Conservation (phyloP, 169 alveolate genomes). For the Perkinsus marinus region DNA sequence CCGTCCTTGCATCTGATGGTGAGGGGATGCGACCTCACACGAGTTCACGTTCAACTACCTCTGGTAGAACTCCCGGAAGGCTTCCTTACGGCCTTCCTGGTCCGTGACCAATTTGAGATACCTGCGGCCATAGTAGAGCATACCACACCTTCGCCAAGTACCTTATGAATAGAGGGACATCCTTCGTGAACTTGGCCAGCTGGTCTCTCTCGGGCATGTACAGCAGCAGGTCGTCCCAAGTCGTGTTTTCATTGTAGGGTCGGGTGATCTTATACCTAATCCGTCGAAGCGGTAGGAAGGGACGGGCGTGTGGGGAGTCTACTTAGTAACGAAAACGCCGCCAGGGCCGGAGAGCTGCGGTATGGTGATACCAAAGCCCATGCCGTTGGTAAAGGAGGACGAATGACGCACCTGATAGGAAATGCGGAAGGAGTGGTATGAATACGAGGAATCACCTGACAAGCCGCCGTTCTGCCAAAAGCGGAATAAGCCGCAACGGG, state of each 20-base stretch:
- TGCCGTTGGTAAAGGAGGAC: not conserved
- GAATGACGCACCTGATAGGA: not conserved
- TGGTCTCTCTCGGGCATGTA: not conserved
- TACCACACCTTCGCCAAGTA: not conserved
- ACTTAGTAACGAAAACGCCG: slow-evolving; percentile 3
- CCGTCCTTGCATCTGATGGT: not conserved
- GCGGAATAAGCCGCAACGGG: not conserved
- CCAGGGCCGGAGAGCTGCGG: not conserved
- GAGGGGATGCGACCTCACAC: not conserved
- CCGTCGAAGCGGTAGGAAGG: not conserved
- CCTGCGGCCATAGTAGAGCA: not conserved
- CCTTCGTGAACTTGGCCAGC: not conserved
- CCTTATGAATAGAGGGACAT: not conserved
- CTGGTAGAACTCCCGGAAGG: not conserved
- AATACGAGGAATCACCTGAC: no score
- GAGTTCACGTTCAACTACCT: not conserved
- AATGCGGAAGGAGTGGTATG: not conserved
- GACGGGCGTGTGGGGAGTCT: not conserved
- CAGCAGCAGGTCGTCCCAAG: slow-evolving; percentile 1
- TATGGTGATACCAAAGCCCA: not conserved
- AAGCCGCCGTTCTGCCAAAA: not conserved
- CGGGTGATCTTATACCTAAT: not conserved
- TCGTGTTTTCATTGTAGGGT: not conserved
- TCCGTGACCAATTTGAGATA: slow-evolving; percentile 5
- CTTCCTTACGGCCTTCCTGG: not conserved